Base-by-base conservation (phyloP, 2,329 filamentous ascomycete species). In the Bipolaris victoriae region DNA sequence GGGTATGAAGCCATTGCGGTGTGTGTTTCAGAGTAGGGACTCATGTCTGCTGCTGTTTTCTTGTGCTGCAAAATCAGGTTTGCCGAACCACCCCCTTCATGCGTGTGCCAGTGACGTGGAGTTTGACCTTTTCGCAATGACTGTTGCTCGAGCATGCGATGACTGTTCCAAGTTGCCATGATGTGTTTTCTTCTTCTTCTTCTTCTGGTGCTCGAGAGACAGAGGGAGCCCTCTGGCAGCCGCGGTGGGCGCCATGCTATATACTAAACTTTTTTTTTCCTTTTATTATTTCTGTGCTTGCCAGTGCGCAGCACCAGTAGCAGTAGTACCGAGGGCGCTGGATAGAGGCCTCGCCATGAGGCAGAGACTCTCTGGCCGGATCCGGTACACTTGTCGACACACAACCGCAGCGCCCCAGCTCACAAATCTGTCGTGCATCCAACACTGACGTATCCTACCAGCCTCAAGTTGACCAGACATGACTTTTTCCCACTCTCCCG, bases 311-410 rank as follows among this genome's bases (percentile, higher is more conserved):
- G 26, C 26, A 9, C 7, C 26, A 26, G 26, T 9, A 10, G 26
- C 26, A 29, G 26, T 29, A 29, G 26, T 29, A 29, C 7, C 7
- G 7, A 44, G 24, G 22, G 41, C 9, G 45, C 45, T 37, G 31
- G 24, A 22, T 5, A 22, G 16, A 36, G 29, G 29, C 13, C 45
- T 36, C 18, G 31, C 29, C 31, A 11, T 24, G 5, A 18, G 7
- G 18, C 4, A 20, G 9, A 29, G 16, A 47, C 7, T 36, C 45
- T 37, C 11, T 48, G 29, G 18, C 18, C 9, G 10, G 7, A 22
- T 18, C 22, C 18, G 48, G 48, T 50, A 50, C 48, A 43, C 48
- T 43, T 50, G 37, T 43, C 48, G 26, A 50, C 33, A 39, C 36
- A 26, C 26, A n/a, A 31, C 47, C 47, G 29, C 35, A 18, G 11